phyloP scores from a whole-genome alignment of 306 rosid genomes.

The Vigna reflexopilosa region DNA sequence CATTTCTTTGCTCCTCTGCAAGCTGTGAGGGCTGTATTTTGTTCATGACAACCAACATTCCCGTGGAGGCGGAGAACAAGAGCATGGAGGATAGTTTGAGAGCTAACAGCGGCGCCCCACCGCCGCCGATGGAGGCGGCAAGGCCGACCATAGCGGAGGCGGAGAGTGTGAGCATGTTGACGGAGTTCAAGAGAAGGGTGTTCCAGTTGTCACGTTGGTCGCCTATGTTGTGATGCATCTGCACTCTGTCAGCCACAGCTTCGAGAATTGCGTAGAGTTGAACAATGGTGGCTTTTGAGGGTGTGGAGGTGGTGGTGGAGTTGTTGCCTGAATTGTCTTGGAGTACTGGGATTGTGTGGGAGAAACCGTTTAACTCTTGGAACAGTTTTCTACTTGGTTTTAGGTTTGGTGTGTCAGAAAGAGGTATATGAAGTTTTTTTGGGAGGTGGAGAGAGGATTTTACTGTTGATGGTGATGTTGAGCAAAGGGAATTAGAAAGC shows the following conservation, averaged over 20 bases:
- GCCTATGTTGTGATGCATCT: slow-evolving; percentile 76
- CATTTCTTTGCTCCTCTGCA: slow-evolving; percentile 86
- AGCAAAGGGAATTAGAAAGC: slow-evolving; percentile 42
- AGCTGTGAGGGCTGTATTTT: slow-evolving; percentile 92
- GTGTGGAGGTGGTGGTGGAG: background rate
- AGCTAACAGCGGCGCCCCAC: slow-evolving; percentile 50
- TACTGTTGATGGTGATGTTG: slow-evolving; percentile 39
- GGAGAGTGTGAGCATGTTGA: slow-evolving; percentile 81
- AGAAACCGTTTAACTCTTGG: slow-evolving; percentile 52
- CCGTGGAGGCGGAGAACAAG: slow-evolving; percentile 75
- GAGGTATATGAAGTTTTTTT: slow-evolving; percentile 48
- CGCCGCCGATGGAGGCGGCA: slow-evolving; percentile 44
- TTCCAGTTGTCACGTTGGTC: slow-evolving; percentile 84
- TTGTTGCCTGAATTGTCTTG: slow-evolving; percentile 11
- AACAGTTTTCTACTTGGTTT: slow-evolving; percentile 48
- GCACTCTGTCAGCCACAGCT: slow-evolving; percentile 69
- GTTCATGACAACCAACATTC: slow-evolving; percentile 67
- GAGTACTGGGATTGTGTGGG: slow-evolving; percentile 34
- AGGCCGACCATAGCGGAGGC: slow-evolving; percentile 70
- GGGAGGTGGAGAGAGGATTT: slow-evolving; percentile 65
- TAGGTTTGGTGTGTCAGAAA: slow-evolving; percentile 35
- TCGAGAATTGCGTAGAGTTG: slow-evolving; percentile 72
- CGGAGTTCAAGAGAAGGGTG: slow-evolving; percentile 71
- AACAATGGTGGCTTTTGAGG: slow-evolving; percentile 23
- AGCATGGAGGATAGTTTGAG: slow-evolving; percentile 65